Evolutionary conservation across 2,329 filamentous ascomycete species (phyloP).

Genomic region (Aspergillus arachidicola): DNA sequence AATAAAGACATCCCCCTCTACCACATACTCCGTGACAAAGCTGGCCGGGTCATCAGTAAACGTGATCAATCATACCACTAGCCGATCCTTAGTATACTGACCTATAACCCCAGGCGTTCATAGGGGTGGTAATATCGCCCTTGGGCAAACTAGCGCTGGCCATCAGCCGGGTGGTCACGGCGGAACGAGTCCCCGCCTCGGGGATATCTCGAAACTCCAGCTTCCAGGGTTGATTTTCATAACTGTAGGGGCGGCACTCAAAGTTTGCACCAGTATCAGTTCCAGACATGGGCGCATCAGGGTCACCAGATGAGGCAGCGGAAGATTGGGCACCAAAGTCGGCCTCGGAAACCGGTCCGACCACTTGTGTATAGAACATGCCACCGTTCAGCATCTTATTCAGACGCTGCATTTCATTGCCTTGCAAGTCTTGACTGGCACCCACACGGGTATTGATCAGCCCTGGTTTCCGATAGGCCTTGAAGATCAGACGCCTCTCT

Average conservation of each 20-base stretch:
- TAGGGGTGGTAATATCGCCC: slow-evolving; percentile 53
- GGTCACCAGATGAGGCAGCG: slow-evolving; percentile 19
- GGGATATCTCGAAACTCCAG: slow-evolving; percentile 54
- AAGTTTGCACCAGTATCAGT: slow-evolving; percentile 19
- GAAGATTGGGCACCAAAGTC: slow-evolving; percentile 34
- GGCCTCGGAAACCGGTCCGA: slow-evolving; percentile 46
- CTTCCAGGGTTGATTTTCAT: slow-evolving; percentile 44
- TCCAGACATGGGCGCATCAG: slow-evolving; percentile 39
- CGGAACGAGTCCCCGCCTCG: slow-evolving; percentile 55
- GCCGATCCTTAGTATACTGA: slow-evolving; percentile 34
- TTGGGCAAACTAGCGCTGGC: slow-evolving; percentile 51
- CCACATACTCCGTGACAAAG: slow-evolving; percentile 59
- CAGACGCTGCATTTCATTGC: slow-evolving; percentile 47
- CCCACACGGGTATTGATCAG: slow-evolving; percentile 43
- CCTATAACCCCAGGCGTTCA: slow-evolving; percentile 58
- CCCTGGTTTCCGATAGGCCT: slow-evolving; percentile 53
- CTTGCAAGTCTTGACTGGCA: slow-evolving; percentile 48
- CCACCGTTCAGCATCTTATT: slow-evolving; percentile 53
- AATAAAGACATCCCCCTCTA: slow-evolving; percentile 61
- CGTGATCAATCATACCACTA: slow-evolving; percentile 6
- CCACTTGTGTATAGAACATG: slow-evolving; percentile 58
- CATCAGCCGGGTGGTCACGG: slow-evolving; percentile 57
- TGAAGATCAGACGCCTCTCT: slow-evolving; percentile 62
- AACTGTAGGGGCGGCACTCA: slow-evolving; percentile 29
- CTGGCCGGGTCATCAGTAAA: slow-evolving; percentile 36